Percentiles rank a stretch among this genome's conserved stretches.
Evolutionary conservation across 1,284 basidiomycete genomes (phyloP).

Genomic region (Afroboletus lepidellus): DNA sequence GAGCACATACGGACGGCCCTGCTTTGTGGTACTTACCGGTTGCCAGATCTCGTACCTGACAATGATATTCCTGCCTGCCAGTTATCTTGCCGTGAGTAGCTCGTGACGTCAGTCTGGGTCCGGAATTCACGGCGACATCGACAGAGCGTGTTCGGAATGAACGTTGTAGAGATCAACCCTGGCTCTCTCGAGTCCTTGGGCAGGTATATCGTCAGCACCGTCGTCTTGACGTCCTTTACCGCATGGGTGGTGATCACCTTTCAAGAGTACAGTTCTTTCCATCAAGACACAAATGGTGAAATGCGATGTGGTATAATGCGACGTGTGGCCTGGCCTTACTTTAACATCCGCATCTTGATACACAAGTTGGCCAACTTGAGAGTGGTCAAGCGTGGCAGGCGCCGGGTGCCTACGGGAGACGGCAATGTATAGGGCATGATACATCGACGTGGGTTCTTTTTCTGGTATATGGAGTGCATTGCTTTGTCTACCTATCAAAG

Average conservation of each 20-base stretch:
- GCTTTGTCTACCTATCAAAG: too few species aligned
- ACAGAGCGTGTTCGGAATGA: constrained; percentile 40
- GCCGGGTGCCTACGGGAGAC: too few species aligned
- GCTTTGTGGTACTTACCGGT: background rate
- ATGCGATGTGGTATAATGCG: background rate
- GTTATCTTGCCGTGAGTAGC: constrained; percentile 38
- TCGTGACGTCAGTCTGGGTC: background rate
- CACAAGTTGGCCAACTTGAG: background rate
- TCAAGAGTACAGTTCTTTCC: constrained; percentile 29
- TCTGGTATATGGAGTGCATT: too few species aligned
- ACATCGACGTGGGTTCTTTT: too few species aligned
- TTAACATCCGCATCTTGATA: background rate
- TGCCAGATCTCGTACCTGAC: constrained; percentile 33
- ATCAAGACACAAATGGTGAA: constrained; percentile 5
- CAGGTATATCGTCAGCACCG: constrained; percentile 43
- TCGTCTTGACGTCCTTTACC: constrained; percentile 48
- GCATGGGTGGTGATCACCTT: constrained; percentile 45
- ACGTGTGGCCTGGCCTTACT: constrained; percentile 23
- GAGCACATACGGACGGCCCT: background rate
- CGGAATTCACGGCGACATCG: background rate
- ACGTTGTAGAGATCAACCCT: constrained; percentile 39
- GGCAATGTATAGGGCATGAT: too few species aligned
- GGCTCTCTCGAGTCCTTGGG: constrained; percentile 34
- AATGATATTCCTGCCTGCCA: constrained; percentile 34
- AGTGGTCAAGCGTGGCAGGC: too few species aligned